phyloP scores from a whole-genome alignment of 2,329 filamentous ascomycete genomes.

The Fusarium xyrophilum region DNA sequence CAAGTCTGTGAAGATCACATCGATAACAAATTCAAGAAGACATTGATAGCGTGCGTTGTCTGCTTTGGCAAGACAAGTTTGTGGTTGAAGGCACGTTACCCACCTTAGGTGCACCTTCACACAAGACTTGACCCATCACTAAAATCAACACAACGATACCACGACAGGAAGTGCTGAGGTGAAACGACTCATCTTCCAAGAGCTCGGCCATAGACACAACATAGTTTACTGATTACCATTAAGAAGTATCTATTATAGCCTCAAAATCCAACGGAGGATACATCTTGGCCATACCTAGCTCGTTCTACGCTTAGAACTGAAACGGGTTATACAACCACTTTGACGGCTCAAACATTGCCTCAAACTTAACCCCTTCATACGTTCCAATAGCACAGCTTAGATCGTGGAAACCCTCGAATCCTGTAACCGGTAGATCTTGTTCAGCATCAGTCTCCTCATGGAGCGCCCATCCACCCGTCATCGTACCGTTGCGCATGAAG shows the following conservation, averaged over 20 bases:
- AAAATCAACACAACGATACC: neutral
- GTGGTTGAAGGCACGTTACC: neutral
- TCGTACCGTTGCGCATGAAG: constrained; percentile 71
- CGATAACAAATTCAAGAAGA: neutral
- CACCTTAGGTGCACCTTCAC: neutral
- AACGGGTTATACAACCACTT: constrained; percentile 62
- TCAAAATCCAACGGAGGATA: neutral
- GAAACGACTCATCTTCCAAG: neutral
- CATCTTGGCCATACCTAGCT: neutral
- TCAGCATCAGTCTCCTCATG: constrained; percentile 75
- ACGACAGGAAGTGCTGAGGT: neutral
- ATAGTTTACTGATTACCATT: neutral
- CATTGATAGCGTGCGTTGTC: neutral
- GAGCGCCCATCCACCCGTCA: constrained; percentile 70
- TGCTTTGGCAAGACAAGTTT: neutral
- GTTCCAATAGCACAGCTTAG: constrained; percentile 74
- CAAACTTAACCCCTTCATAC: constrained; percentile 72
- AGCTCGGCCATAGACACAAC: neutral
- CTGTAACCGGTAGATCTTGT: constrained; percentile 67
- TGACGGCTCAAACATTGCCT: constrained; percentile 67
- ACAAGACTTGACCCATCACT: too few species aligned
- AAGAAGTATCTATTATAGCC: neutral
- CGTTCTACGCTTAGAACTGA: constrained; percentile 14
- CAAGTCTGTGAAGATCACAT: neutral
- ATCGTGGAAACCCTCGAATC: constrained; percentile 75